Conservation (phyloP, 2,329 filamentous ascomycete species). For the Nannizzia gypsea region DNA sequence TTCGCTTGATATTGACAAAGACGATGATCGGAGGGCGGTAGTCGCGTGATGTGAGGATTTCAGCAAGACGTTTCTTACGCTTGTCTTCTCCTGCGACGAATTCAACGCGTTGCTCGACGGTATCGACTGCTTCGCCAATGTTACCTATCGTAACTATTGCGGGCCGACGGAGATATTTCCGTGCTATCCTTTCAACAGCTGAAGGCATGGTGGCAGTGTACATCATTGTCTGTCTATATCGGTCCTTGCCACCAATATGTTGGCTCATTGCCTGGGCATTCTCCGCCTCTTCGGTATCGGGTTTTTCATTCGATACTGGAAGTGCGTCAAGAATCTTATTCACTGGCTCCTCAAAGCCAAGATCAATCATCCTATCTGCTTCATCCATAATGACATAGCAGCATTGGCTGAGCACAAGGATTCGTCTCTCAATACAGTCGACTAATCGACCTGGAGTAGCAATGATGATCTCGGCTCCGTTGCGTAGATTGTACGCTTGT, state of each 20-base stretch:
- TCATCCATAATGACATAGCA: constrained; percentile 99
- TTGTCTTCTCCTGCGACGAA: constrained; percentile 85
- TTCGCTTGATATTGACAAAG: constrained; percentile 99
- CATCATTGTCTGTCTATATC: constrained; percentile 99
- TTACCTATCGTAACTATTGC: constrained; percentile 94
- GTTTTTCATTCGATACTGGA: constrained; percentile 86
- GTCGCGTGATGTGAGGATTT: constrained; percentile 70
- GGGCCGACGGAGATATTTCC: constrained; percentile 85
- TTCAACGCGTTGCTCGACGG: constrained; percentile 93
- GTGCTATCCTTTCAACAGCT: constrained; percentile 86
- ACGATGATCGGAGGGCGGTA: constrained; percentile 90
- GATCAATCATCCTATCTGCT: constrained; percentile 96
- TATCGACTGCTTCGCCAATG: constrained; percentile 88
- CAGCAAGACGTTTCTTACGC: constrained; percentile 86
- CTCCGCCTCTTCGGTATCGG: constrained; percentile 84
- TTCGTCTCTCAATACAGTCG: constrained; percentile 87
- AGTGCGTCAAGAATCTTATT: constrained; percentile 95
- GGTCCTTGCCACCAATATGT: constrained; percentile 60
- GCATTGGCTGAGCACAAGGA: constrained; percentile 88
- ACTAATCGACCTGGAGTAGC: constrained; percentile 96
- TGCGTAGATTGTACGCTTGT: constrained; percentile 76
- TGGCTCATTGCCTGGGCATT: constrained; percentile 72
- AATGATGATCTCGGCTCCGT: constrained; percentile 94
- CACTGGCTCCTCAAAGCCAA: constrained; percentile 93
- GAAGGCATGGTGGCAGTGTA: constrained; percentile 98